Base-by-base conservation (phyloP, 441 rosid species). In the Adansonia grandidieri region DNA sequence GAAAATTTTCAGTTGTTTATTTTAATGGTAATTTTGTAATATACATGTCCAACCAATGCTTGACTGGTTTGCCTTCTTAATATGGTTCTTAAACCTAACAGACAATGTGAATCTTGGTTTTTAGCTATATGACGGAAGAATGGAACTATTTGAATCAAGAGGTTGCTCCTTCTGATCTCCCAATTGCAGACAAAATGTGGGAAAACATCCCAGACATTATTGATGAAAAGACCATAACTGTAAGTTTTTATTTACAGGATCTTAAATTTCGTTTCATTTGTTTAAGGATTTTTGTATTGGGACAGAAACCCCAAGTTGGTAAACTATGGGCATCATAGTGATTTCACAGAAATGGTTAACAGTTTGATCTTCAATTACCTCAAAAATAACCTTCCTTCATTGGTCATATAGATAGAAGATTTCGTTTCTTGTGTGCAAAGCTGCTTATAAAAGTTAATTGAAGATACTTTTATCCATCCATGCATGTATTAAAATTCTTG, bases 61-160 rank as follows among this genome's bases (percentile, higher is more conserved):
- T 48, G 10, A 28, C 70, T 79, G 58, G 17, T 74, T 45, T 58
- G 77, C 79, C 13, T 71, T 71, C 17, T 60, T 74, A 15, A 37
- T 19, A 28, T 77, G 44, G 56, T 50, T 74, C 68, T 75, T 51
- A 48, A 51, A 78, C 32, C 28, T 64, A 56, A 66, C 9, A 53
- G 67, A 78, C 76, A 58, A 22, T 78, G 48, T 17, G 53, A 22
- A 53, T 79, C 78, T 28, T 75, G 71, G 5, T 72, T 68, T 82
- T 71, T 86, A 97, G 99, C 40, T 93, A 73, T 87, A 76, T 94
- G 78, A 87, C 50, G 81, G 91, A 91, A 77, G 98, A 97, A 87
- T 94, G 99, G 98, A 85, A 84, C 58, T 90, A 85, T 80, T 60
- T 92, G 86, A 85, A 82, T 66, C 86, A 81, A 85, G 86, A 83